Evolutionary conservation across 176 grass and related monocot species (phyloP), one percentile per base, ranked within the genome.

Genomic region (Oryza officinalis): DNA sequence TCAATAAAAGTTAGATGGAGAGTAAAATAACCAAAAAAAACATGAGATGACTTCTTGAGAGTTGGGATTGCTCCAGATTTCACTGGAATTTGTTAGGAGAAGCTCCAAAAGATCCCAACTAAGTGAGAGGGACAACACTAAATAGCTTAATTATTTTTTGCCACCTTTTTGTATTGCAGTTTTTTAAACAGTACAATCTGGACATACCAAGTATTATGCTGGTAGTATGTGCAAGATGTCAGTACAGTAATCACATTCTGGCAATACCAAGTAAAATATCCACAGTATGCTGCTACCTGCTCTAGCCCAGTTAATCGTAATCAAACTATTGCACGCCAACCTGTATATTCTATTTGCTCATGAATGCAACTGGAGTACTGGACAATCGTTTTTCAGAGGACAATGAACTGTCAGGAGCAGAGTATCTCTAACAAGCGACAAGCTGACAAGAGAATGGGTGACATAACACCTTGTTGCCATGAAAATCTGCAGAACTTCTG

Each of bases 341-440:
- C 31, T 72, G 78, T 81, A 70, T 25, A 69, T 77, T 70, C 72
- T 66, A 26, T 81, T 71, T 81, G 83, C 40, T 76, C 77, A 85
- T 63, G 72, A 89, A 72, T 65, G 72, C 50, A 81, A 71, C 54
- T 76, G 69, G 18, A 65, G 40, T 76, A 71, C 54, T 76, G 69
- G 13, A 71, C 2, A 71, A 81, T 76, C 30, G 70, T 40, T 85
- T 73, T 27, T 43, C 30, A 57, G 72, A 63, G 1, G 27, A 54
- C 22, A 85, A 79, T 44, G 20, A 78, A 72, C 40, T 85, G 59
- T 47, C 57, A 26, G 27, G 54, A 70, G 71, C 49, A 63, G 63
- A 38, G 40, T 80, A 84, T 75, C 76, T 63, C 60, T 18, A 84
- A 22, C 70, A 75, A 50, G 64, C 20, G 13, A 81, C 72, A 65